Evolutionary conservation across 768 basidiomycete genomes (phyloP), one percentile per base, ranked within the genome.

Genomic region (Leccinum rimulosum): DNA sequence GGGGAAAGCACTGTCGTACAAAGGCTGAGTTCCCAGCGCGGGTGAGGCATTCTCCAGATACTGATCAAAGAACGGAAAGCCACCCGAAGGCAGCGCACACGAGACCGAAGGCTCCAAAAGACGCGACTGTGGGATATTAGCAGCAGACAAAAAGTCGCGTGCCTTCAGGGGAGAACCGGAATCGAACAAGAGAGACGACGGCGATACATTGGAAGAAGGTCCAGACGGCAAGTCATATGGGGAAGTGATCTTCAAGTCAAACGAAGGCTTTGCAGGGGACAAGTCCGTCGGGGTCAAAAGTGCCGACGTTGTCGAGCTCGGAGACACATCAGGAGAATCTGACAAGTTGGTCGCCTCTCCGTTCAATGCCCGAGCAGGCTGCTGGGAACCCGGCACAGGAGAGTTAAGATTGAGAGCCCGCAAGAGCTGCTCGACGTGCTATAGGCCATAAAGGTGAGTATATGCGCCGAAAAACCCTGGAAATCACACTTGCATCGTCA

Each of bases 371-470:
- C 77, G 77, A 45, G 77, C 62, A 28, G 82, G 78, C 62, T 77
- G 71, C 12, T 80, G 80, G 48, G 74, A 67, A 50, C 73, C 70
- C 60, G 83, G 85, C 62, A 78, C 82, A 14, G 91, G 91, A 31
- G 91, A 92, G 68, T 86, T 87, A 65, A 93, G 84, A 68, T 92
- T 87, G 52, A 93, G 78, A 14, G 88, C 85, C 43, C 91, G 86
- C 56, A 93, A 77, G 49, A 93, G 81, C 74, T 91, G 89, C 67
- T 90, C 89, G 60, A 92, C 86, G 68, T 90, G 87, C 88, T 91
- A 63, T 28, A 61, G 61, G 66, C 28, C 14, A 9, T 12, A n/a
- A 7, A 60, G 66, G 69, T 68, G 71, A 64, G 58, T 74, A 71
- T 74, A 72, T 70, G 69, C 68, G 68, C 58, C 14, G 0, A 8